These are phyloP conservation scores for Boletus eberwhitei DNA, from an alignment of 768 basidiomycete species.

Conservation along the genomic window DNA sequence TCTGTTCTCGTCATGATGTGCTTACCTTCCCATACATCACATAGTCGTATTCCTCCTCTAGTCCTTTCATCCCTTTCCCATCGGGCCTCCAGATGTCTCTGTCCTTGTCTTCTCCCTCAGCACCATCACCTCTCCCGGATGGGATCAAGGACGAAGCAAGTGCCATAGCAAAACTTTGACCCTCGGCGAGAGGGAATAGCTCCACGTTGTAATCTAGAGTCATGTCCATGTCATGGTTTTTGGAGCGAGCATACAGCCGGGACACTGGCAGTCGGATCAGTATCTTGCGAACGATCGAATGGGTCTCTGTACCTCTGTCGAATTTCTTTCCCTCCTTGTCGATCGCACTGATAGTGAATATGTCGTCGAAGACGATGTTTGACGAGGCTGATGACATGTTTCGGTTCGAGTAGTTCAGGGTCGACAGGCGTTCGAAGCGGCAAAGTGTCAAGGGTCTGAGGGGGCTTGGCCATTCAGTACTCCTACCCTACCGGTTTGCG, in stretches of 20 bases:
- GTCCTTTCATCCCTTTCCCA: constrained; percentile 70
- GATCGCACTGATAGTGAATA: constrained; percentile 81
- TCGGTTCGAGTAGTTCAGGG: neutral
- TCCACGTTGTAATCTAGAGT: constrained; percentile 95
- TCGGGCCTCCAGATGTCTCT: constrained; percentile 83
- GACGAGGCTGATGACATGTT: constrained; percentile 57
- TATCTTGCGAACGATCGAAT: neutral
- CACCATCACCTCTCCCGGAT: constrained; percentile 48
- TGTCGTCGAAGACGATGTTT: constrained; percentile 88
- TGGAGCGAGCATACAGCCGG: constrained; percentile 82
- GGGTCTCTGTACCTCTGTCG: constrained; percentile 72
- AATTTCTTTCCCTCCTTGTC: constrained; percentile 97
- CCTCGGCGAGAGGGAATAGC: constrained; percentile 68
- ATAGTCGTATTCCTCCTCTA: constrained; percentile 97
- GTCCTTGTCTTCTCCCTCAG: constrained; percentile 66
- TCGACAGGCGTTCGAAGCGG: neutral
- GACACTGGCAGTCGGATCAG: constrained; percentile 59
- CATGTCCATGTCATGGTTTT: constrained; percentile 89
- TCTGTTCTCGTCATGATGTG: neutral
- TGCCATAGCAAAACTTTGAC: constrained; percentile 78
- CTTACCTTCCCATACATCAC: constrained; percentile 97
- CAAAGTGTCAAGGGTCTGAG: neutral
- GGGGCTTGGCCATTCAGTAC: neutral
- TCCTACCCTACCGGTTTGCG: neutral
- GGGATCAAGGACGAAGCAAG: constrained; percentile 77